phyloP scores from a whole-genome alignment of 192 early-diverging fungal species.

The Rhizoclosmatium sp. region DNA sequence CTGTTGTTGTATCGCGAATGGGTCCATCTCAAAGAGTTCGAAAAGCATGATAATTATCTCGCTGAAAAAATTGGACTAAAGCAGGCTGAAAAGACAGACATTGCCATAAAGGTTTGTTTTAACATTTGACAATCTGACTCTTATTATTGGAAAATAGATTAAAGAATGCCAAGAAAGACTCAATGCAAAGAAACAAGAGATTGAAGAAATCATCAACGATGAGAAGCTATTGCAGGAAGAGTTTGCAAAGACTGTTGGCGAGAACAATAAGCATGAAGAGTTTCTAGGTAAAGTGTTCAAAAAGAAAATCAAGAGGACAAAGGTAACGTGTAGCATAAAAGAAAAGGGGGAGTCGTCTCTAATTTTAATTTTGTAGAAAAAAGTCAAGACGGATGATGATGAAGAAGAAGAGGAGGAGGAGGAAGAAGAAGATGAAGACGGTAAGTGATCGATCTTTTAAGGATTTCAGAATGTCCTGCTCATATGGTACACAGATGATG shows the following conservation, averaged over 20 bases:
- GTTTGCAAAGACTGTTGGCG: conserved; percentile 55
- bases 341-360: neutral
- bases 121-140: neutral
- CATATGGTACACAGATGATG: conserved; percentile 26
- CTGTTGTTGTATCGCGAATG: conserved; percentile 69
- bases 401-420: conserved; percentile 49
- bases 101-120: conserved; percentile 56
- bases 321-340: conserved; percentile 46
- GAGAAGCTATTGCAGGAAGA: conserved; percentile 65
- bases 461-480: neutral
- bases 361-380: conserved; percentile 54
- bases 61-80: conserved; percentile 63
- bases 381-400: conserved; percentile 47
- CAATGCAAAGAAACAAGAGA: conserved; percentile 63
- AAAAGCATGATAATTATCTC: conserved; percentile 64
- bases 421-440: conserved; percentile 53
- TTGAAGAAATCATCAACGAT: conserved; percentile 58
- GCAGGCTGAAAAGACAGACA: conserved; percentile 60
- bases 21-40: conserved; percentile 72
- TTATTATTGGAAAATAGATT: conserved; percentile 49
- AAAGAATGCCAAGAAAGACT: conserved; percentile 70
- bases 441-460: neutral
- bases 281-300: conserved; percentile 65
- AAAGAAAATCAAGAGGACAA: conserved; percentile 66
- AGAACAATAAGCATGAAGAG: conserved; percentile 71